Conservation (phyloP, 768 basidiomycete species). For the Boletus fagicola region DNA sequence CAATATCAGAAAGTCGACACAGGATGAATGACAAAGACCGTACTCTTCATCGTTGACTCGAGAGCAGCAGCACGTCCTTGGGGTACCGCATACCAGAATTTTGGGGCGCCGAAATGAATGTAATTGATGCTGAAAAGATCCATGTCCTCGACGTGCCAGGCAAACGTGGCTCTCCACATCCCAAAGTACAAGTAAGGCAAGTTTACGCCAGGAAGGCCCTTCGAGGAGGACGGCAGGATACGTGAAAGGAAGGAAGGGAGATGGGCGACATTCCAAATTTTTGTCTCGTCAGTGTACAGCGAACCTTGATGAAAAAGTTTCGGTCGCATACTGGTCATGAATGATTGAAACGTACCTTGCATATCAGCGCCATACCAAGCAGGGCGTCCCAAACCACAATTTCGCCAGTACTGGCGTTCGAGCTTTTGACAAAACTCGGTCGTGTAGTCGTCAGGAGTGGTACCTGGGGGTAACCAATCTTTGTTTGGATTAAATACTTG, state of each 20-base stretch:
- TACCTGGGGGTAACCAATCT: constrained; percentile 80
- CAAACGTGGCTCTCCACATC: constrained; percentile 99
- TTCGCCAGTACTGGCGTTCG: constrained; percentile 91
- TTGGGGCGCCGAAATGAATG: constrained; percentile 97
- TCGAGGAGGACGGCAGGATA: constrained; percentile 62
- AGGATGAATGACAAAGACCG: constrained; percentile 13
- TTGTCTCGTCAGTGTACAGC: constrained; percentile 72
- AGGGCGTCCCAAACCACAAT: constrained; percentile 82
- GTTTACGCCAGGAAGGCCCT: constrained; percentile 91
- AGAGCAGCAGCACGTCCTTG: constrained; percentile 78
- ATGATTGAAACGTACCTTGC: constrained; percentile 54
- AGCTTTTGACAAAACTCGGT: constrained; percentile 83
- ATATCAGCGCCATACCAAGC: constrained; percentile 99
- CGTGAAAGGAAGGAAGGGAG: constrained; percentile 85
- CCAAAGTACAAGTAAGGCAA: constrained; percentile 98
- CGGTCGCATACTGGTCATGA: background rate
- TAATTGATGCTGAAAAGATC: constrained; percentile 99
- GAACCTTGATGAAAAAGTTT: constrained; percentile 43
- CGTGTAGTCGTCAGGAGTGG: constrained; percentile 75
- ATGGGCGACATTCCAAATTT: constrained; percentile 90
- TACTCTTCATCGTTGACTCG: constrained; percentile 89
- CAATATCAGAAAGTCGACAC: constrained; percentile 4
- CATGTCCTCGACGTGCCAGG: constrained; percentile 99
- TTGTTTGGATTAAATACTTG: constrained; percentile 66
- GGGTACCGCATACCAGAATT: constrained; percentile 96